Evolutionary conservation across 73 alveolate species (phyloP), one percentile per base, ranked within the genome.

Genomic region (Stentor roeselii): DNA sequence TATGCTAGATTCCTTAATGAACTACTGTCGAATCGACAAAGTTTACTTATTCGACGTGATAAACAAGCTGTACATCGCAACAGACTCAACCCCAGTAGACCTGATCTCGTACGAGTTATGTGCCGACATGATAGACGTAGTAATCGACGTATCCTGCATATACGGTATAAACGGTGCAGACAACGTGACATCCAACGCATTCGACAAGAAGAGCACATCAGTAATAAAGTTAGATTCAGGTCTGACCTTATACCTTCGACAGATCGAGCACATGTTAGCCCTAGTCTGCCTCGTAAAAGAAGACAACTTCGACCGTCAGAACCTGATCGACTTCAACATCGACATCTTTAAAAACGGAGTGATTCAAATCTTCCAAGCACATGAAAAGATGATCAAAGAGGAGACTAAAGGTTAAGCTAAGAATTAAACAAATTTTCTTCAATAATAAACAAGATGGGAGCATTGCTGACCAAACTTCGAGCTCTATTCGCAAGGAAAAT

Each of bases 61-160:
- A 77, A 87, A 94, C 59, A 97, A 97, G 84, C 86, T 97, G 61
- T 97, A 91, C 91, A 88, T 97, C 76, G 99, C 99, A n/a, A 93
- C 97, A 27, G 99, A 93, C 76, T 83, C 90, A 3, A 83, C 88
- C n/a, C 97, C 97, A 2, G 92, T 94, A 31, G 96, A 94, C 77
- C 86, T 87, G 88, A 85, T 84, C 39, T 92, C 87, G 41, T 97
- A 95, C 80, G 97, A 97, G 86, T 86, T 97, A 60, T 97, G 99
- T 83, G 92, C 98, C 42, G 99, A 97, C 89, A 92, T 95, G 80
- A 97, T 97, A 32, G 99, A 97, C 85, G 99, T 97, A 42, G 93
- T 93, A 3, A 85, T 97, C 39, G 99, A 97, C 88, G 93, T 95
- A 76, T 91, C 97, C 39, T 94, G 98, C 74, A 97, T 97, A n/a